Conservation (phyloP, 2,329 filamentous ascomycete species). For the Pseudogymnoascus sp. region DNA sequence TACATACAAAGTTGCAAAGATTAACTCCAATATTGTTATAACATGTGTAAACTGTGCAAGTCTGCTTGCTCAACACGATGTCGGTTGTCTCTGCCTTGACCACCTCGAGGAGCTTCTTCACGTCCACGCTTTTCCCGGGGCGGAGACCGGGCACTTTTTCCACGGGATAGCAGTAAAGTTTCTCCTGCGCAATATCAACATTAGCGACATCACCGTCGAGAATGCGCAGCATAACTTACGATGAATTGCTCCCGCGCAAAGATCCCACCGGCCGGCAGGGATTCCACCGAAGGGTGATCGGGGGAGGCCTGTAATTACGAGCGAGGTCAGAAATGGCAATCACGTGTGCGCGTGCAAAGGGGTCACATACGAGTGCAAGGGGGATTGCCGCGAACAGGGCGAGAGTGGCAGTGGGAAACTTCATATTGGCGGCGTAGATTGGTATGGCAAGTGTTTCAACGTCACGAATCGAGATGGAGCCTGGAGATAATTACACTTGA, state of each 20-base stretch:
- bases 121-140: neutral
- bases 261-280: neutral
- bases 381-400: neutral
- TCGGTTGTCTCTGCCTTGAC: neutral
- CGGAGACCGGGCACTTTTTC: neutral
- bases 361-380: neutral
- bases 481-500: neutral
- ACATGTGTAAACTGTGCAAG: neutral
- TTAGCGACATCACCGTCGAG: neutral
- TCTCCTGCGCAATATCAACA: neutral
- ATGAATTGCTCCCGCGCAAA: neutral
- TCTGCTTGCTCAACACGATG: neutral
- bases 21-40: neutral
- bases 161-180: neutral
- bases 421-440: neutral
- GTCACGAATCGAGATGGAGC: neutral
- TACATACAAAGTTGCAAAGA: neutral
- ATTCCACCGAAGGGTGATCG: neutral
- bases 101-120: neutral
- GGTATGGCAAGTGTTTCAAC: neutral
- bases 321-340: neutral
- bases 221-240: neutral
- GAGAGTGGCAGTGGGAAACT: neutral
- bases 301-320: neutral
- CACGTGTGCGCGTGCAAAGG: neutral